phyloP scores from a whole-genome alignment of 768 basidiomycete genomes.

The Phaffia tasmanica region DNA sequence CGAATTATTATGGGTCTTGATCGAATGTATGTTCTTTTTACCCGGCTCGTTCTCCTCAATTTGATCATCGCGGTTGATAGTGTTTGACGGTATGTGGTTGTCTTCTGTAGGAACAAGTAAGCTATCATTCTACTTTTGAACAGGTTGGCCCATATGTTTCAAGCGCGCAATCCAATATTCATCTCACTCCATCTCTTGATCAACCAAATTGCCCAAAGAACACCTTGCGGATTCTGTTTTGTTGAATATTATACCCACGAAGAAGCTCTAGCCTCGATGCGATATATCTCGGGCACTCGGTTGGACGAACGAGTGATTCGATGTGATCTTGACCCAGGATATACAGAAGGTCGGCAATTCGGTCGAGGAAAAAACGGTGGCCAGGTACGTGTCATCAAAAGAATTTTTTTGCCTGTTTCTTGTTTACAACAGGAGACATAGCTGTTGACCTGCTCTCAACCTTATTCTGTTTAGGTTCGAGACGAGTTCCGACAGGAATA shows the following conservation, averaged over 20 bases:
- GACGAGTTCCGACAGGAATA: conserved; percentile 97
- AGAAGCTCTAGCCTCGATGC: conserved; percentile 84
- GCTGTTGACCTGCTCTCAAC: background rate
- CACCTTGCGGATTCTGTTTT: conserved; percentile 40
- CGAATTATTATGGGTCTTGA: conserved; percentile 92
- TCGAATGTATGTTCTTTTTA: conserved; percentile 5
- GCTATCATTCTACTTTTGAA: background rate
- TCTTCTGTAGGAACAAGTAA: background rate
- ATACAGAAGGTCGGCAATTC: conserved; percentile 92
- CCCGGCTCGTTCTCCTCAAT: background rate
- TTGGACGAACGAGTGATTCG: conserved; percentile 97
- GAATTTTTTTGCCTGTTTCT: background rate
- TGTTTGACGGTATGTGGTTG: background rate
- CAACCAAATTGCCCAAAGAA: conserved; percentile 27
- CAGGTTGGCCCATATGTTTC: background rate
- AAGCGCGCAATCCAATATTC: background rate
- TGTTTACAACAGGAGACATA: conserved; percentile 18
- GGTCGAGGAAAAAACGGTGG: conserved; percentile 95
- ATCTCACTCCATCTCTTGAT: background rate
- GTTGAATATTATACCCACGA: conserved; percentile 74
- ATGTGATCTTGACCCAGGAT: conserved; percentile 93
- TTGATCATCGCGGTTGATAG: conserved; percentile 1
- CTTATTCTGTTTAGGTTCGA: conserved; percentile 45
- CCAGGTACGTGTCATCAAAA: conserved; percentile 45
- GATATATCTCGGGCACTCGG: conserved; percentile 94